Evolutionary conservation across 495 filamentous ascomycete species (phyloP).

Genomic region (Chaetomidium leptoderma): DNA sequence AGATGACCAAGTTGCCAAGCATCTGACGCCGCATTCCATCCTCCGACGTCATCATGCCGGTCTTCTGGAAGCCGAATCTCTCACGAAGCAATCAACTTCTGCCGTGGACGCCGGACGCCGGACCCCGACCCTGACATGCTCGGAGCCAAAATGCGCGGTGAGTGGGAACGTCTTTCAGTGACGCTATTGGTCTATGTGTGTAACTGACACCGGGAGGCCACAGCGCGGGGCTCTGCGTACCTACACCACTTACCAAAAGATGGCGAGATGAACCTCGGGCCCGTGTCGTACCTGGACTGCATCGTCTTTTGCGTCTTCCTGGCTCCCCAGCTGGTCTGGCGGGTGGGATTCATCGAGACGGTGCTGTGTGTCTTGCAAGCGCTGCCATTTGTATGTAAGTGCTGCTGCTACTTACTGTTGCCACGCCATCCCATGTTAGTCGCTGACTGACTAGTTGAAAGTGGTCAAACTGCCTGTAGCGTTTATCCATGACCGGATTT

Average conservation of each 20-base stretch:
- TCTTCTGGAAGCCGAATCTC: too few relatives aligned
- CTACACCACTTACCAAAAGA: neutral
- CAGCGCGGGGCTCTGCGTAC: neutral
- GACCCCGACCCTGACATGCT: neutral
- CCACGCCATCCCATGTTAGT: neutral
- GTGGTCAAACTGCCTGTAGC: neutral
- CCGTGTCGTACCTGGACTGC: conserved; percentile 68
- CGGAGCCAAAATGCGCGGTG: neutral
- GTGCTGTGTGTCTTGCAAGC: conserved; percentile 39
- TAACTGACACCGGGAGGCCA: neutral
- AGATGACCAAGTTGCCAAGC: too few relatives aligned
- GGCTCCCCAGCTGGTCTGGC: conserved; percentile 59
- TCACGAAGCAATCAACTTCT: too few relatives aligned
- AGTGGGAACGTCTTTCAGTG: neutral
- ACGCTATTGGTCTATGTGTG: neutral
- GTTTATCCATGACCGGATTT: neutral
- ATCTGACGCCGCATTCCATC: too few relatives aligned
- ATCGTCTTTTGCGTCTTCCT: conserved; percentile 62
- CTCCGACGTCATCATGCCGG: too few relatives aligned
- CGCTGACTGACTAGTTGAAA: neutral
- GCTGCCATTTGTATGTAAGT: conserved; percentile 65
- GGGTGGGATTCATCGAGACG: conserved; percentile 53
- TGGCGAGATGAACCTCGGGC: conserved; percentile 47
- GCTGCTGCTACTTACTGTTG: neutral
- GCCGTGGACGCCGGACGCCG: too few relatives aligned